Evolutionary conservation across 176 grass and related monocot species (phyloP).

Genomic region (Avena eriantha): DNA sequence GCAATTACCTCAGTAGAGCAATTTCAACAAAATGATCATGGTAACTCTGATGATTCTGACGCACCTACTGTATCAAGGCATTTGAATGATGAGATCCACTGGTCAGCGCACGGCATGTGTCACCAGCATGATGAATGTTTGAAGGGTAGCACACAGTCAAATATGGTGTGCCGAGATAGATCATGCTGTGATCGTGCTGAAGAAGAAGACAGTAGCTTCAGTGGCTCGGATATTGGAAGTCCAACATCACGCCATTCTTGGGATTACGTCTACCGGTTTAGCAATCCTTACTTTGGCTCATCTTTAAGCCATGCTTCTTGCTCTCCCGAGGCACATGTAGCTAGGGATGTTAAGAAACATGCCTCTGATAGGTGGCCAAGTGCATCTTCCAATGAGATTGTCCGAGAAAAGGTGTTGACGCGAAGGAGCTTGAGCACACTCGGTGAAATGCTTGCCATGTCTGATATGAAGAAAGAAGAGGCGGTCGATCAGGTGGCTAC

Average conservation of each 20-base stretch:
- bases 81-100: conserved; percentile 51
- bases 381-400: conserved; percentile 62
- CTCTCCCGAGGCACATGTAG: conserved; percentile 83
- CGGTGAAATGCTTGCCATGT: conserved; percentile 92
- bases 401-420: conserved; percentile 50
- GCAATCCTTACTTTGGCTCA: conserved; percentile 79
- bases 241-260: conserved; percentile 79
- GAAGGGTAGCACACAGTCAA: conserved; percentile 63
- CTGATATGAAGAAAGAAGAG: conserved; percentile 78
- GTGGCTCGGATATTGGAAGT: conserved; percentile 70
- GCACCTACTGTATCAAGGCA: conserved; percentile 51
- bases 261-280: conserved; percentile 69
- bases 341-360: conserved; percentile 85
- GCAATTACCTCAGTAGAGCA: conserved; percentile 35
- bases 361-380: conserved; percentile 82
- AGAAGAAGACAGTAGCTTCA: conserved; percentile 66
- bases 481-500: conserved; percentile 26
- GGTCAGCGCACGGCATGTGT: conserved; percentile 36
- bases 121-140: conserved; percentile 81
- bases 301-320: conserved; percentile 74
- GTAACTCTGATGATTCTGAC: conserved; percentile 50
- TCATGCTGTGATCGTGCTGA: conserved; percentile 57
- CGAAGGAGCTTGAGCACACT: conserved; percentile 90
- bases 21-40: conserved; percentile 49
- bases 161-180: conserved; percentile 58